Conservation (phyloP, 2,329 filamentous ascomycete species). For the Ceratocystis eucalypticola region DNA sequence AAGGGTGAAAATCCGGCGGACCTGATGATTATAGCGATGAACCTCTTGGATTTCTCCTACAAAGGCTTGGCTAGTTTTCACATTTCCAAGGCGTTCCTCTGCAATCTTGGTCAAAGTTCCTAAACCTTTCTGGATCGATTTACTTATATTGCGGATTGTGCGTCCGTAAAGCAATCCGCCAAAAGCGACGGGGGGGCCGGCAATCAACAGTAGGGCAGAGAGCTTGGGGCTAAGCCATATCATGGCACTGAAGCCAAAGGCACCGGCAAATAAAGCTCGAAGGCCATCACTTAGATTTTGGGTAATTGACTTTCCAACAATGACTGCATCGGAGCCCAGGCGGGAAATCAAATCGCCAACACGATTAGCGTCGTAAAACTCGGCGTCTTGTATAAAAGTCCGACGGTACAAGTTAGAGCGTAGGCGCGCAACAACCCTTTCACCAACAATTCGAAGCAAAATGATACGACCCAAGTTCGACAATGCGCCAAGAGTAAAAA, state of each 20-base stretch:
- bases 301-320: constrained; percentile 96
- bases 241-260: constrained; percentile 84
- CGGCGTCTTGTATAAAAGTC: constrained; percentile 93
- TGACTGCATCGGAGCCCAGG: constrained; percentile 88
- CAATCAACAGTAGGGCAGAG: constrained; percentile 70
- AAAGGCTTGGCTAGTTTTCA: constrained; percentile 92
- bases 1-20: constrained; percentile 80
- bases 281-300: constrained; percentile 97
- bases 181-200: constrained; percentile 82
- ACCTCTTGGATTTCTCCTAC: constrained; percentile 87
- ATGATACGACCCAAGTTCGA: constrained; percentile 93
- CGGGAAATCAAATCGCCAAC: constrained; percentile 94
- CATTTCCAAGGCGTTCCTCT: constrained; percentile 92
- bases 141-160: constrained; percentile 74
- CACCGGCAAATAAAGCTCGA: constrained; percentile 75
- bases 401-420: constrained; percentile 79
- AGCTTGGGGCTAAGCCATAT: constrained; percentile 87
- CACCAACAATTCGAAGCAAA: constrained; percentile 83
- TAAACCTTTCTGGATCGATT: constrained; percentile 85
- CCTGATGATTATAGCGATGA: constrained; percentile 77
- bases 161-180: constrained; percentile 87
- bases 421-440: constrained; percentile 81
- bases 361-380: constrained; percentile 96
- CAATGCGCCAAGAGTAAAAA: constrained; percentile 70
- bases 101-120: constrained; percentile 92